phyloP scores from a whole-genome alignment of 495 filamentous ascomycete species.

The Pyronema omphalodes region DNA sequence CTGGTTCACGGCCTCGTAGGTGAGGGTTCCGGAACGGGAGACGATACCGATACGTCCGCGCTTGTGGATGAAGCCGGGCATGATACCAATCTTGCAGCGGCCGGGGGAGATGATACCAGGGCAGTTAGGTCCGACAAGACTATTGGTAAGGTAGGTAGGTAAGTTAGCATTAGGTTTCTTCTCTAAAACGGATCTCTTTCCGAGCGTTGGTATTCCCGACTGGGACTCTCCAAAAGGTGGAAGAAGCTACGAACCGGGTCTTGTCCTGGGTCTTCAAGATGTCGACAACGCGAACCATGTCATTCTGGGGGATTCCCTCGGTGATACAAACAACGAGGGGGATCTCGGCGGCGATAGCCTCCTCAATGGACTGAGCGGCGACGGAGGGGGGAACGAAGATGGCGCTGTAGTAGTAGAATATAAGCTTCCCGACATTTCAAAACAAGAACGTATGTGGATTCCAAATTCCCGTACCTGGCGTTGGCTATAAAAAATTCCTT shows the following conservation, averaged over 20 bases:
- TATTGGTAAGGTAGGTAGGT: neutral
- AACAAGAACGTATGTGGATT: neutral
- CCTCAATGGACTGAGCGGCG: conserved; percentile 87
- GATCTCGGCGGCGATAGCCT: conserved; percentile 83
- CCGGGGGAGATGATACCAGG: conserved; percentile 82
- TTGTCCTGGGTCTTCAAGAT: conserved; percentile 96
- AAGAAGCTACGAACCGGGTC: conserved; percentile 39
- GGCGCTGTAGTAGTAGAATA: conserved; percentile 37
- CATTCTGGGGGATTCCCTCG: conserved; percentile 49
- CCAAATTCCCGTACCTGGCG: conserved; percentile 12
- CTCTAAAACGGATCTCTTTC: neutral
- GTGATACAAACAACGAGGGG: conserved; percentile 93
- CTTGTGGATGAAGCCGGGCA: conserved; percentile 99
- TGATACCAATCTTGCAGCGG: conserved; percentile 99
- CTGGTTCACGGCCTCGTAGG: conserved; percentile 99
- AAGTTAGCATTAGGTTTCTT: neutral
- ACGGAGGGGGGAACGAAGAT: conserved; percentile 95
- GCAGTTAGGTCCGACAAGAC: conserved; percentile 87
- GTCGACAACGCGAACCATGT: conserved; percentile 98
- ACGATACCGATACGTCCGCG: conserved; percentile 96
- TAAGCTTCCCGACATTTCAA: conserved; percentile 7
- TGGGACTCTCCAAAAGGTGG: neutral
- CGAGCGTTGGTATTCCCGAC: neutral
- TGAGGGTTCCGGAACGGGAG: conserved; percentile 92
- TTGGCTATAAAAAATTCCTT: conserved; percentile 10